These are phyloP conservation scores for Chimonanthus praecox DNA, from an alignment of 164 flowering plant species.

Conservation along the genomic window DNA sequence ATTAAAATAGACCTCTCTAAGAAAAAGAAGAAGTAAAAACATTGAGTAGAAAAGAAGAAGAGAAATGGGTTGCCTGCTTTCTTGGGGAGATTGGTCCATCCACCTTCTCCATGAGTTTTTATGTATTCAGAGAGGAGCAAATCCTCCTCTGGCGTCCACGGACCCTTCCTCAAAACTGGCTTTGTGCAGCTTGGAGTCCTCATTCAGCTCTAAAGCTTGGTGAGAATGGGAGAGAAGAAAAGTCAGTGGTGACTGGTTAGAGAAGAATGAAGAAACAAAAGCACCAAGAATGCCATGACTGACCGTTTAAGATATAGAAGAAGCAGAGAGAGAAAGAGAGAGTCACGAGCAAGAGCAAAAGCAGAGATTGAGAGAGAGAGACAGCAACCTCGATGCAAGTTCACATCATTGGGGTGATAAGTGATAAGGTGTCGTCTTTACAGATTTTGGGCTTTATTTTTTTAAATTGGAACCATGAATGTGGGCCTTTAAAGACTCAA, in stretches of 20 bases:
- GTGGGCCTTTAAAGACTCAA: no score
- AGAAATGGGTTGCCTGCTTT: not conserved
- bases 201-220: not conserved
- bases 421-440: no score
- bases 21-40: no score
- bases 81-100: not conserved
- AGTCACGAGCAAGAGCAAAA: not conserved
- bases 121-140: not conserved
- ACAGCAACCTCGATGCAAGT: no score
- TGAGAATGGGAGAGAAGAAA: not conserved
- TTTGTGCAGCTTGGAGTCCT: not conserved
- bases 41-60: not conserved
- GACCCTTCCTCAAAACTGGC: not conserved
- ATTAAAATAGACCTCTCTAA: no score
- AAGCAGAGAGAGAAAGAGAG: not conserved
- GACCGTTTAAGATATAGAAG: no score
- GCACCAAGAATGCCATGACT: not conserved
- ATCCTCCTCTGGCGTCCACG: conserved; percentile 7
- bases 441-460: no score
- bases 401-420: no score
- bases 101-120: conserved; percentile 3
- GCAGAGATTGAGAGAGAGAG: not conserved
- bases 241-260: not conserved
- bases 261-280: not conserved
- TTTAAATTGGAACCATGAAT: no score